Base-by-base conservation (phyloP, 257 asterid species). In the Verbascum thapsus region DNA sequence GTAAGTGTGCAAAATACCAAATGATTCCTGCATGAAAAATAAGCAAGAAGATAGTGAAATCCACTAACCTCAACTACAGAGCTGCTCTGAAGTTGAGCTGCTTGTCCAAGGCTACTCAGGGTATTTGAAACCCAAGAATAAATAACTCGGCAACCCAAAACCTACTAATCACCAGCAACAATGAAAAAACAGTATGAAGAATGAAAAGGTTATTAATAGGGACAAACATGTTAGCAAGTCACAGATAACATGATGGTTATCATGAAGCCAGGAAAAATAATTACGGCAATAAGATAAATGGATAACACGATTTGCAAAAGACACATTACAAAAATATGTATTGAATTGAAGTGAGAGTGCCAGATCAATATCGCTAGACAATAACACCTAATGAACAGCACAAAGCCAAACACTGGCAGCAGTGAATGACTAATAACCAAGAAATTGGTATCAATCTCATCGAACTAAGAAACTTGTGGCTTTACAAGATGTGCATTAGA, bases 61-160 rank as follows among this genome's bases (percentile, higher is more conserved):
- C 53, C 41, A 79, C 82, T 56, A 64, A 88, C 95, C 91, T 88
- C 85, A 19, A 65, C 80, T 6, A 56, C 75, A 38, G 86, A 68
- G 72, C 72, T 74, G 74, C 70, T 79, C 72, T 77, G 88, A 37
- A 63, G 66, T 40, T 81, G 91, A 72, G 79, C 63, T 52, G 74
- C 88, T 45, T 78, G 86, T 13, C 88, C 85, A 2, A 76, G 71
- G 49, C 73, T 74, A 63, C 63, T 77, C 56, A 88, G 37, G 72
- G 90, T 85, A 85, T 51, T 81, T 64, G 96, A 88, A 67, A 84
- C 92, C 95, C 94, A 83, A 1, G 96, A 81, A 80, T 83, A 81
- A 63, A 86, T 74, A 64, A 50, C 88, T 86, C 96, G 81, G 92
- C 82, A 78, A 83, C 92, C 88, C 75, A 79, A 83, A 74, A 80